Evolutionary conservation across 257 asterid species (phyloP).

Genomic region (Capsicum rhomboideum): DNA sequence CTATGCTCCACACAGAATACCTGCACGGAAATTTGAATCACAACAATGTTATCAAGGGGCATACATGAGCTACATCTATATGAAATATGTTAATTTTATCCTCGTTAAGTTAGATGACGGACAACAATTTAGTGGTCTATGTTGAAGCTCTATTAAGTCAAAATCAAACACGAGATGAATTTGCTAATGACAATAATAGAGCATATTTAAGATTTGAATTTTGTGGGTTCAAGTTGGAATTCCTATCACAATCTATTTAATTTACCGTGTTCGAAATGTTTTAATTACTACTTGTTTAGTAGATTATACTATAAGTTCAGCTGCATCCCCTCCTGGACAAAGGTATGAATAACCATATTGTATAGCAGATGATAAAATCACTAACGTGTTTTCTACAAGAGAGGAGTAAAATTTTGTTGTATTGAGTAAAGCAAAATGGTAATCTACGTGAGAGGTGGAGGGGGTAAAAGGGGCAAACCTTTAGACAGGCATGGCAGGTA

Average conservation of each 20-base stretch:
- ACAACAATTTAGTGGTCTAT: no score
- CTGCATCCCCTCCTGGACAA: no score
- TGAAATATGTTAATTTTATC: neutral
- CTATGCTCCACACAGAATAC: conserved; percentile 68
- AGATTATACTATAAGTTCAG: no score
- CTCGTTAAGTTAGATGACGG: no score
- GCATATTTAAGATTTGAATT: neutral
- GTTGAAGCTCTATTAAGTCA: neutral
- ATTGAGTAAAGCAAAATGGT: neutral
- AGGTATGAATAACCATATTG: no score
- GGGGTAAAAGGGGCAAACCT: conserved; percentile 14
- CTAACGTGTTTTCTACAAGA: no score
- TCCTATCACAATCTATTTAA: no score
- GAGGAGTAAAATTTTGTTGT: neutral
- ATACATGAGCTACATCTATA: neutral
- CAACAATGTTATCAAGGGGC: neutral
- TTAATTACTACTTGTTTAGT: no score
- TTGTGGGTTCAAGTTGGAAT: no score
- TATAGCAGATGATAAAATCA: neutral
- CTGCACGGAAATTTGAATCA: conserved; percentile 14
- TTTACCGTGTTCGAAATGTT: no score
- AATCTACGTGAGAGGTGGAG: neutral
- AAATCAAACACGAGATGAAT: neutral
- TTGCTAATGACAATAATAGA: neutral
- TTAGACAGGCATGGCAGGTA: conserved; percentile 54